Percentiles rank a stretch among this genome's conserved stretches.
phyloP scores from a whole-genome alignment of 768 basidiomycete genomes.

The Pisolithus microcarpus region DNA sequence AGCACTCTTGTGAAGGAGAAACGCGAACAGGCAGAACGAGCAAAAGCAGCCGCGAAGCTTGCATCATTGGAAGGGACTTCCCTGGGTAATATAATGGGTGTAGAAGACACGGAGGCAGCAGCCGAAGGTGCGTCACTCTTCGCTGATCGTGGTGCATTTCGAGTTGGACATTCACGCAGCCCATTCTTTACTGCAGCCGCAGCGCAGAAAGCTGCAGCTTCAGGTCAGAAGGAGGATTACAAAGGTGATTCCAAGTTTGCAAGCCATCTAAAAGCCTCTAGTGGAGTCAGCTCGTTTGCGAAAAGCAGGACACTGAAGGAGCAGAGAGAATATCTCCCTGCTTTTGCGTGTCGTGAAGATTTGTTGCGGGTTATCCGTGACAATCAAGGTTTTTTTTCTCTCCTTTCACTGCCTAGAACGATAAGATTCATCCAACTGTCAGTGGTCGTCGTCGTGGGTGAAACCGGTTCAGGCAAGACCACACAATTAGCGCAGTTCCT shows the following conservation, averaged over 20 bases:
- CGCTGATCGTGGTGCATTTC: constrained; percentile 25
- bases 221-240: constrained; percentile 59
- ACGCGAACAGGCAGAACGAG: constrained; percentile 91
- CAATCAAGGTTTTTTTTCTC: constrained; percentile 69
- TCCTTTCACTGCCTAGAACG: background rate
- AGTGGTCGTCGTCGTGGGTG: constrained; percentile 97
- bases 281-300: constrained; percentile 78
- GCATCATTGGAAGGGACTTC: constrained; percentile 87
- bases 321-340: constrained; percentile 94
- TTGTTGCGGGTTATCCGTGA: constrained; percentile 83
- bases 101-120: constrained; percentile 89
- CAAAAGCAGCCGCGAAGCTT: constrained; percentile 93
- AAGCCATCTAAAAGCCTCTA: constrained; percentile 75
- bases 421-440: background rate
- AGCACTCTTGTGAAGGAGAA: constrained; percentile 91
- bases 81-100: constrained; percentile 97
- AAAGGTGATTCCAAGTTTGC: constrained; percentile 97
- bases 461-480: constrained; percentile 99
- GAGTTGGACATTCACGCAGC: constrained; percentile 80
- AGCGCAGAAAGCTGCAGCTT: constrained; percentile 41
- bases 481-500: constrained; percentile 94
- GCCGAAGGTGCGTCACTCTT: constrained; percentile 66
- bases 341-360: constrained; percentile 95
- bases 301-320: constrained; percentile 80
- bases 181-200: constrained; percentile 43